Conservation (phyloP, 495 filamentous ascomycete genomes). For the Hypoxylon fragiforme region DNA sequence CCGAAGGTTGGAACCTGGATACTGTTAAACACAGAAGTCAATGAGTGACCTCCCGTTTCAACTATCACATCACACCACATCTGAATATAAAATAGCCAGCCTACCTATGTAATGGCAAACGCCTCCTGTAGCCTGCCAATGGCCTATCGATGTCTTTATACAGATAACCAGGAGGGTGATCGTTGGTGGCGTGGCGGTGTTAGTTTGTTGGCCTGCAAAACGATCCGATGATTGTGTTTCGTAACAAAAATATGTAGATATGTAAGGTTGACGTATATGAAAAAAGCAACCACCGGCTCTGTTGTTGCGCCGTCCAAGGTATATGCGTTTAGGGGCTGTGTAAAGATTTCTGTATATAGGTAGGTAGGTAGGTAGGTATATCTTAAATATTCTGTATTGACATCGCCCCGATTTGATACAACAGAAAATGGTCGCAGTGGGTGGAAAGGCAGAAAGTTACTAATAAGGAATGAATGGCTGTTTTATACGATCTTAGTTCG, state of each 20-base stretch:
- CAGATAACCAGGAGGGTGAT: constrained; percentile 14
- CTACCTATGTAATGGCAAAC: constrained; percentile 20
- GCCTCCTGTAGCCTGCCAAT: neutral
- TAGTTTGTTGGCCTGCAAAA: constrained; percentile 12
- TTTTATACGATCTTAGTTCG: constrained; percentile 28
- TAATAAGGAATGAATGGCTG: constrained; percentile 12
- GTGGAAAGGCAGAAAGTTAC: constrained; percentile 16
- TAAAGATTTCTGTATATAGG: constrained; percentile 17
- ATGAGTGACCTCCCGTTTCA: constrained; percentile 12
- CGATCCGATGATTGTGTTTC: constrained; percentile 6
- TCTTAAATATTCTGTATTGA: constrained; percentile 25
- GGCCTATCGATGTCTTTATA: no score
- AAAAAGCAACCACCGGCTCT: constrained; percentile 17
- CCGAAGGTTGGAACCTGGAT: constrained; percentile 2
- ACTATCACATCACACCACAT: neutral
- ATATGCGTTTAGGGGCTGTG: constrained; percentile 23
- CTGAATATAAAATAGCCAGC: constrained; percentile 8
- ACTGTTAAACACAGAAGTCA: constrained; percentile 6
- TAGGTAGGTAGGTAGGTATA: no score
- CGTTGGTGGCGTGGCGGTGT: constrained; percentile 31
- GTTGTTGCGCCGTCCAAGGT: constrained; percentile 26
- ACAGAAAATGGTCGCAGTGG: constrained; percentile 13
- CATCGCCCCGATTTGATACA: constrained; percentile 30
- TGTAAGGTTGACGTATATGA: constrained; percentile 20
- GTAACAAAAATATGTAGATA: constrained; percentile 13